Conservation (phyloP, 805 yeast genomes). For the Starmerella vaccinii region DNA sequence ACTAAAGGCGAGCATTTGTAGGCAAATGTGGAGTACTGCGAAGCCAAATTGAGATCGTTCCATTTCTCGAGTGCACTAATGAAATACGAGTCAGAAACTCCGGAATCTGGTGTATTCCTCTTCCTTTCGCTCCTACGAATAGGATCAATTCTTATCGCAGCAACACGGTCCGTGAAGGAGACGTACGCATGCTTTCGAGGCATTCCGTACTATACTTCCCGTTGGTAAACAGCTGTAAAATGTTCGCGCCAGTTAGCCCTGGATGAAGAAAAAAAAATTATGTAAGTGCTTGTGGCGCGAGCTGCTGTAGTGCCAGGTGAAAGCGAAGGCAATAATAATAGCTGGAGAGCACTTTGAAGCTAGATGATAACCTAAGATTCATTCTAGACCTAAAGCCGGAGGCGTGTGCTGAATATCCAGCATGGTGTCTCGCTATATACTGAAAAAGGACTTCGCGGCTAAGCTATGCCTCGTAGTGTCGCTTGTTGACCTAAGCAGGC, state of each 20-base stretch:
- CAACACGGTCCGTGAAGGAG: constrained; percentile 78
- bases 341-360: too few relatives aligned
- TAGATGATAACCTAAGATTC: too few relatives aligned
- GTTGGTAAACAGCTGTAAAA: neutral
- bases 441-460: too few relatives aligned
- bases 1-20: constrained; percentile 44
- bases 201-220: neutral
- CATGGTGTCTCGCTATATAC: too few relatives aligned
- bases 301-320: neutral
- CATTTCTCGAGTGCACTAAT: constrained; percentile 71
- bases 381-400: too few relatives aligned
- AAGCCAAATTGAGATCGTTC: constrained; percentile 76
- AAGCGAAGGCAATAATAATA: neutral
- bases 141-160: constrained; percentile 75
- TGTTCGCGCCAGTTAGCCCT: neutral
- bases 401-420: too few relatives aligned
- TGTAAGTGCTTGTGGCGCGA: constrained; percentile 2
- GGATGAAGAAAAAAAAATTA: constrained; percentile 2
- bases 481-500: too few relatives aligned
- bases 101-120: constrained; percentile 24
- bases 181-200: constrained; percentile 34
- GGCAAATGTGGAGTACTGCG: constrained; percentile 54
- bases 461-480: too few relatives aligned
- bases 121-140: constrained; percentile 28
- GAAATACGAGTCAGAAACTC: constrained; percentile 51